Evolutionary conservation across 2,329 filamentous ascomycete species (phyloP).

Genomic region (Paecilomyces sp.): DNA sequence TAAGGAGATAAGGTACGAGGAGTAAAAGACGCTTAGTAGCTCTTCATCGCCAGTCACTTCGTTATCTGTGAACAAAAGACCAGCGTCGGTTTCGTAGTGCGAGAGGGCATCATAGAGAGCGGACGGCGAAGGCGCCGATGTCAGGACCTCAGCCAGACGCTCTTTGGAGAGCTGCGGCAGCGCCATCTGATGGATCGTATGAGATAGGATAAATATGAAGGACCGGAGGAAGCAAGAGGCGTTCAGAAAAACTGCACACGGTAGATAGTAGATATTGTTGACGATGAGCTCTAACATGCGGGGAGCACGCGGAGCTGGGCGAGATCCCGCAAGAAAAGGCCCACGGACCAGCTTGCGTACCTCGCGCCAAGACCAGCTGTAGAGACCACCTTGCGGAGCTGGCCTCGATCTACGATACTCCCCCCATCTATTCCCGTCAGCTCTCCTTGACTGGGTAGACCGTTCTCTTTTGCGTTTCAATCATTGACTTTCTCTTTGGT

Average conservation of each 20-base stretch:
- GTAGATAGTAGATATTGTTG: neutral
- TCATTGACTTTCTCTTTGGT: constrained; percentile 23
- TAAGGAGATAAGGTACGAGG: constrained; percentile 31
- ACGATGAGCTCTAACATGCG: constrained; percentile 15
- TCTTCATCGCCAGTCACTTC: constrained; percentile 14
- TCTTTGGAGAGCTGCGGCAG: constrained; percentile 21
- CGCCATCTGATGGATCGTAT: constrained; percentile 15
- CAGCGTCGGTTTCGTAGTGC: constrained; percentile 28
- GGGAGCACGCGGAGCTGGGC: constrained; percentile 22
- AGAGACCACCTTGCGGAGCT: constrained; percentile 37
- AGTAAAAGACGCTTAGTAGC: constrained; percentile 31
- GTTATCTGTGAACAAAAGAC: constrained; percentile 17
- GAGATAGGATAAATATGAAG: neutral
- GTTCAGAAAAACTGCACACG: neutral
- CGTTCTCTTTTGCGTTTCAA: constrained; percentile 16
- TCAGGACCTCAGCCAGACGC: constrained; percentile 21
- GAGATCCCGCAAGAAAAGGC: constrained; percentile 9
- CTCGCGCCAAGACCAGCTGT: constrained; percentile 30
- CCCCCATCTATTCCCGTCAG: constrained; percentile 13
- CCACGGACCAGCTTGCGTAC: constrained; percentile 2
- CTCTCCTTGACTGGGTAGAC: constrained; percentile 10
- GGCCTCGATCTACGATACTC: constrained; percentile 12
- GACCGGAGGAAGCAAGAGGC: neutral
- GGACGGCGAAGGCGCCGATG: constrained; percentile 20
- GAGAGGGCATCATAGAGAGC: constrained; percentile 28